Base-by-base conservation (phyloP, 2,329 filamentous ascomycete genomes). In the Berkeleyomyces basicola region DNA sequence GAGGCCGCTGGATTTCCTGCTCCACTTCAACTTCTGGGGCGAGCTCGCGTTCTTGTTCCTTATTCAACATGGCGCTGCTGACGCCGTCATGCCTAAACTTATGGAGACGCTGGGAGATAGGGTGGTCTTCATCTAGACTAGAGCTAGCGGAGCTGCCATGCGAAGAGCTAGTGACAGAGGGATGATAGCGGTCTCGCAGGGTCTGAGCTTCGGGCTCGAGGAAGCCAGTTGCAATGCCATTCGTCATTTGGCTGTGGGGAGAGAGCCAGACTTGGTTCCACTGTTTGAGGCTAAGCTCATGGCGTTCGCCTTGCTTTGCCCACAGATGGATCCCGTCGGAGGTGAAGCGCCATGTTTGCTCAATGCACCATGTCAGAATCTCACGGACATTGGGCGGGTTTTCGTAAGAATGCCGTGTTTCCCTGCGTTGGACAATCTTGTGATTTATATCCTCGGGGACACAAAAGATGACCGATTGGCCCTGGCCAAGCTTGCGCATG, bases 21-120 rank as follows among this genome's bases (percentile, higher is more conserved):
- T 88, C 82, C 36, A 78, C 71, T 66, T 88, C 82, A 0, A 81
- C 76, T 65, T 90, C 85, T 0, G 82, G 82, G 0, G 81, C 75
- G 0, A 89, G 72, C 65, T 88, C 86, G 0, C 85, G 76, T 68
- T 89, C 85, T 66, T 88, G 83, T 63, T 89, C 86, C 67, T 88
- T 83, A 2, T 80, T 72, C 0, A 87, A 70, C 0, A 72, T 71
- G 0, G 74, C 72, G 6, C 42, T 11, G 10, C 16, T 55, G 6
- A 58, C 9, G 0, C 53, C 59, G 36, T 6, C n/a, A 7, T 40
- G 37, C 4, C 40, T 23, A 49, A 64, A 62, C 36, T 44, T 37
- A 10, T 47, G 33, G 16, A 61, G 46, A 4, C 55, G 55, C 36
- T 57, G 43, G 36, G 39, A 64, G 31, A 64, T 64, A 0, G 10